Base-by-base conservation (phyloP, 1,284 basidiomycete genomes). In the Rhodotorula sp. region DNA sequence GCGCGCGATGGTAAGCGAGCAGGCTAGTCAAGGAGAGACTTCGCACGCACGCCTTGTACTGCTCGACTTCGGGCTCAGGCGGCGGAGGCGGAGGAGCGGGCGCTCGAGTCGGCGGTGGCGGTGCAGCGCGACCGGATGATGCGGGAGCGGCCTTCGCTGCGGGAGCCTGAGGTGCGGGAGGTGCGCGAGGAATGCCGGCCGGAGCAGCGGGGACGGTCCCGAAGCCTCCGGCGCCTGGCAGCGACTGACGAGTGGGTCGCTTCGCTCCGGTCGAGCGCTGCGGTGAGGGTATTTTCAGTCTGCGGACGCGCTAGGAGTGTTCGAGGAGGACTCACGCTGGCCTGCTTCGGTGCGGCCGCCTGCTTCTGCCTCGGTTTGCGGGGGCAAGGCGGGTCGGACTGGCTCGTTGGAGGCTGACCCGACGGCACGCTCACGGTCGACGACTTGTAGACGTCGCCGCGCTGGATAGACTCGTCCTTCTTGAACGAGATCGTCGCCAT, bases 401-500 rank as follows among this genome's bases (percentile, higher is more conserved):
- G 79, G 78, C 93, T 95, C 65, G 81, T 86, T 0, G 93, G 84
- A 2, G 94, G 86, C 80, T 97, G 93, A 34, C 96, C 96, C 32
- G 91, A 89, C 17, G 89, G 85, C 1, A 98, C 93, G 72, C 89
- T 88, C 27, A 99, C 90, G 6, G 88, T 87, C 77, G 93, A 91
- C 76, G 91, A 94, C 86, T 99, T 99, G 84, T 99, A 99, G 4
- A 87, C 79, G 77, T 94, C 95, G 71, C 91, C 89, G 66, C 86
- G 87, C n/a, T 80, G 82, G 27, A 95, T 82, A 19, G 88, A 88
- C 80, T 96, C 93, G 79, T 97, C 94, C 83, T 92, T 97, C 77
- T 89, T 81, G 74, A 93, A 90, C 79, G 90, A 90, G 81, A 99
- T 93, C 66, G 87, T 84, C 4, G 90, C 88, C 79, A 89, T 89